These are phyloP conservation scores for Pseudopithomyces maydicus DNA, from an alignment of 2,329 filamentous ascomycete species.

Conservation along the genomic window DNA sequence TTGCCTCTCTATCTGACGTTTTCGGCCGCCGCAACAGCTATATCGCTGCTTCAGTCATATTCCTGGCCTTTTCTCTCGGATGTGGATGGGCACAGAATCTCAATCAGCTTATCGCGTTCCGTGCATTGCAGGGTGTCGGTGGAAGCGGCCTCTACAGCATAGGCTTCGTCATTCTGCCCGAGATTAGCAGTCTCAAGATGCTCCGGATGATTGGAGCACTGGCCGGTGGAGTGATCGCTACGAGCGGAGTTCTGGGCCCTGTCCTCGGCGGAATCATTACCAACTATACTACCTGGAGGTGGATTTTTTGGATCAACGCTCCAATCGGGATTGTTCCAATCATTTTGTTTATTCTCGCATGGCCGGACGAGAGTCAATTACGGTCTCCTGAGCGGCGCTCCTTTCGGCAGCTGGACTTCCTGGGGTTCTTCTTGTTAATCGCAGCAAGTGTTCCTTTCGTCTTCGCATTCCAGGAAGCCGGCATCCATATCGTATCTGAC, in stretches of 20 bases:
- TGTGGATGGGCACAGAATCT: background rate
- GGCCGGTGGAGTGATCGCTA: background rate
- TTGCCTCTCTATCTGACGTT: conserved; percentile 6
- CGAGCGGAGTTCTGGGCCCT: conserved; percentile 2
- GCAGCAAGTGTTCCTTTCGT: conserved; percentile 61
- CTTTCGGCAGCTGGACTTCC: conserved; percentile 30
- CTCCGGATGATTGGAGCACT: background rate
- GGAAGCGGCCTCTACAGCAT: conserved; percentile 11
- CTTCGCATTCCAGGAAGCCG: conserved; percentile 62
- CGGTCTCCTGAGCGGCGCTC: conserved; percentile 3
- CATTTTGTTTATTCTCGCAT: conserved; percentile 3
- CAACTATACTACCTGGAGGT: conserved; percentile 2
- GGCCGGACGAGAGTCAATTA: conserved; percentile 9
- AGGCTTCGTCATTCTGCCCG: conserved; percentile 1
- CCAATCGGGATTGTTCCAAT: conserved; percentile 31
- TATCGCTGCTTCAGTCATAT: conserved; percentile 1
- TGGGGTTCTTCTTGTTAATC: conserved; percentile 59
- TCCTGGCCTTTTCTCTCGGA: conserved; percentile 8
- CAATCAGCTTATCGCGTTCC: conserved; percentile 11
- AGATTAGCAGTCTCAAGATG: conserved; percentile 4
- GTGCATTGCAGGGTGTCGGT: conserved; percentile 15
- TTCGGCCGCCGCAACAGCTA: conserved; percentile 2
- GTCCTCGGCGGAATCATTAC: conserved; percentile 1
- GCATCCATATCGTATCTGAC: conserved; percentile 27
- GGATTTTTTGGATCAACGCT: conserved; percentile 5